phyloP scores from a whole-genome alignment of 306 rosid genomes.

The Ceratonia siliqua region DNA sequence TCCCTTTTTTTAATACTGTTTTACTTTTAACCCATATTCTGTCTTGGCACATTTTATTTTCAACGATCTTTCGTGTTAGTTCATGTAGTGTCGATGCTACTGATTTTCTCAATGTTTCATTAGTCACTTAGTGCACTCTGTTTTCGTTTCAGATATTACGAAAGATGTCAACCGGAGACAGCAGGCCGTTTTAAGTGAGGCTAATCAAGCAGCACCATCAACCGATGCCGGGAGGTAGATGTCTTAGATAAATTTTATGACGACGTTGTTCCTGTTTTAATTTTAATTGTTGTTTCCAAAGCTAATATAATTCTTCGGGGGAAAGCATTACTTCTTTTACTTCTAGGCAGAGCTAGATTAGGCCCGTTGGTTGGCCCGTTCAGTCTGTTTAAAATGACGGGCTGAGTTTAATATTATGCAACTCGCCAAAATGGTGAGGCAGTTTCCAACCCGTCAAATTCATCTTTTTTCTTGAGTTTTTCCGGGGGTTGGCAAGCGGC shows the following conservation, averaged over 20 bases:
- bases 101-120: constrained; percentile 1
- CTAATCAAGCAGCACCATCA: constrained; percentile 51
- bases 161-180: constrained; percentile 61
- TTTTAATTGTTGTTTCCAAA: not conserved
- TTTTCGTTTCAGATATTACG: constrained; percentile 48
- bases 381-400: too few species aligned
- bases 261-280: not conserved
- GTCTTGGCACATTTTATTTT: not conserved
- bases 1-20: not conserved
- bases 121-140: not conserved
- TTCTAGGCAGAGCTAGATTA: too few species aligned
- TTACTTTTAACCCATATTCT: not conserved
- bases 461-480: too few species aligned
- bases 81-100: constrained; percentile 18
- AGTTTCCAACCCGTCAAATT: too few species aligned
- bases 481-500: too few species aligned
- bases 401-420: too few species aligned
- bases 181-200: constrained; percentile 42
- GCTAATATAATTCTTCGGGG: not conserved
- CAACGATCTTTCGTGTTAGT: not conserved
- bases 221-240: constrained; percentile 65
- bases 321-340: not conserved
- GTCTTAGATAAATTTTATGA: not conserved
- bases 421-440: too few species aligned
- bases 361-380: too few species aligned